Conservation (phyloP, 768 basidiomycete genomes). For the Sporobolomyces phaffii region DNA sequence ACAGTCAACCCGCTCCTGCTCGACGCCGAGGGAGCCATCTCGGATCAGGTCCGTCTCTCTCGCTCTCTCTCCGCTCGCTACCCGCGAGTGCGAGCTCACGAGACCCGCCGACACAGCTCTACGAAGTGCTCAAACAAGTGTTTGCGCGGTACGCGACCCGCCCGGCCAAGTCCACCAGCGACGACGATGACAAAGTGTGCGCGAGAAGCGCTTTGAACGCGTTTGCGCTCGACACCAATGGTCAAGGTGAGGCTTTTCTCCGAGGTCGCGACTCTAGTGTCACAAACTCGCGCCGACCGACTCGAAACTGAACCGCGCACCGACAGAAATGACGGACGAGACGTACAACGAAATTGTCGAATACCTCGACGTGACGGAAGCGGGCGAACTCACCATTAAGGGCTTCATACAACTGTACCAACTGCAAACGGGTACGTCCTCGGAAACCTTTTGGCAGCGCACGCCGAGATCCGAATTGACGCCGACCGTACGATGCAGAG, state of each 20-base stretch:
- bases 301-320: not conserved
- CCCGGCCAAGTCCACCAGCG: not conserved
- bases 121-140: not conserved
- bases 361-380: constrained; percentile 22
- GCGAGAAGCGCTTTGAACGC: constrained; percentile 12
- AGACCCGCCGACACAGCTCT: constrained; percentile 7
- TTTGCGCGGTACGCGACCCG: constrained; percentile 11
- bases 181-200: constrained; percentile 7
- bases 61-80: not conserved
- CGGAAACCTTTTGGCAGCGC: too few species aligned
- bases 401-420: constrained; percentile 30
- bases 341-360: constrained; percentile 26
- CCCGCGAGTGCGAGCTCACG: not conserved
- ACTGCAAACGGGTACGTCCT: constrained; percentile 24
- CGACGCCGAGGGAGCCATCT: constrained; percentile 5
- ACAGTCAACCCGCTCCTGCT: constrained; percentile 5
- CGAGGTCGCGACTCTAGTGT: too few species aligned
- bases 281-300: too few species aligned
- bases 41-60: not conserved
- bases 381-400: constrained; percentile 23
- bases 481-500: too few species aligned
- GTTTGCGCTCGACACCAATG: constrained; percentile 23
- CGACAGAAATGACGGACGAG: constrained; percentile 20
- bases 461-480: not conserved
- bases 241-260: constrained; percentile 15